Base-by-base conservation (phyloP, 1,284 basidiomycete species). In the Cystobasidium slooffiae region DNA sequence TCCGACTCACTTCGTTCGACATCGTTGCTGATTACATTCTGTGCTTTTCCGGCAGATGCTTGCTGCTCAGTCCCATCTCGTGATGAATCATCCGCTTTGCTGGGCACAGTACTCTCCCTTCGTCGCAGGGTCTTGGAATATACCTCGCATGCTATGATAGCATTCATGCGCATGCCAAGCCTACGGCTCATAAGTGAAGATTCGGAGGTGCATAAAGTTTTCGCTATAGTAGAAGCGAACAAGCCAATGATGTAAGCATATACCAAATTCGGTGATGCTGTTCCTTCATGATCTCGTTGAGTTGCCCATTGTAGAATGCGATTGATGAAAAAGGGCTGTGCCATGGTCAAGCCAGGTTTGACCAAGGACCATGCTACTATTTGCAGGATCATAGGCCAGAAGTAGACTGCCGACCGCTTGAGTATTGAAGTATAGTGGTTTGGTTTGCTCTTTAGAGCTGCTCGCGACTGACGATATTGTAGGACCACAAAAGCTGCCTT, bases 11-110 rank as follows among this genome's bases (percentile, higher is more conserved):
- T 51, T 12, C 82, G 81, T 79, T 85, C 86, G 1, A 85, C 85
- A 79, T 87, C 86, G 46, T 85, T 84, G 1, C 84, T 83, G 58
- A 87, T 84, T 46, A 87, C 80, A 76, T 87, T 87, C 66, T 84
- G 82, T 62, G 87, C 84, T 78, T 85, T 85, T 47, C 86, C 86
- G 0, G 84, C 83, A 10, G 80, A 80, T 1, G 78, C 78, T 4
- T 70, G 65, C 18, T 80, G 79, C 1, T 78, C 78, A 12, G 77
- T 79, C 10, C 69, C 65, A 46, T 63, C 51, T 22, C 20, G 47
- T 43, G 46, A 37, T 12, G 18, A 55, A 51, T 68, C 58, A 31
- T 53, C 43, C 31, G 67, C 44, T 24, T 73, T 74, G 9, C 62
- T 47, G 8, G 43, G 61, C 41, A 75, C 51, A 41, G n/a, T 52